phyloP scores from a whole-genome alignment of 148 eudicot genomes.

The Spergularia marina region DNA sequence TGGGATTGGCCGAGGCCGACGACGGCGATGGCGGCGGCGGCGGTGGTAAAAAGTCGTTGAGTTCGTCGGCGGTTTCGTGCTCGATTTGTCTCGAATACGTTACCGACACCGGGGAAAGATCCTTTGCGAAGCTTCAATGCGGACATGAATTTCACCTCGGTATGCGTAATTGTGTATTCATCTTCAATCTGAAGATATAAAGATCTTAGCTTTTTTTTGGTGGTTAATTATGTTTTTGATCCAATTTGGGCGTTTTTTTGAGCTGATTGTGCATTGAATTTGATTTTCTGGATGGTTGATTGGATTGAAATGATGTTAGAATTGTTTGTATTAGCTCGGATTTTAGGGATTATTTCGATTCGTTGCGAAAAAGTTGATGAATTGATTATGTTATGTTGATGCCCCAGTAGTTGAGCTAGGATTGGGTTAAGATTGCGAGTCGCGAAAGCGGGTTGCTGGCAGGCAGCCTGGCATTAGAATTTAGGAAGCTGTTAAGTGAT shows the following conservation, averaged over 20 bases:
- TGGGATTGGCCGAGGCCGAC: constrained; percentile 69
- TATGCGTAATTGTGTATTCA: constrained; percentile 26
- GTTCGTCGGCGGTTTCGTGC: constrained; percentile 47
- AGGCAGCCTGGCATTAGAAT: too few relatives aligned
- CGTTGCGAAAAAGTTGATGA: not conserved
- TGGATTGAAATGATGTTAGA: not conserved
- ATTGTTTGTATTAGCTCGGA: not conserved
- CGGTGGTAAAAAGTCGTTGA: constrained; percentile 36
- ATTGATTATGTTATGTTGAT: not conserved
- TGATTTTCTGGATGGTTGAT: not conserved
- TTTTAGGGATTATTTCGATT: not conserved
- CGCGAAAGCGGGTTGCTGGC: too few relatives aligned
- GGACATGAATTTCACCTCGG: constrained; percentile 95
- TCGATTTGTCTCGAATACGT: constrained; percentile 86
- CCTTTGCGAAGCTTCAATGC: constrained; percentile 92
- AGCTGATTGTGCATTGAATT: not conserved
- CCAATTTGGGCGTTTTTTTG: not conserved
- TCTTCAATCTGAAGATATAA: not conserved
- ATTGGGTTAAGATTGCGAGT: not conserved
- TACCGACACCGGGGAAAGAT: constrained; percentile 64
- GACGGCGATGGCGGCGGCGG: constrained; percentile 39
- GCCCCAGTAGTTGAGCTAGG: constrained; percentile 2
- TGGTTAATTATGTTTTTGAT: not conserved
- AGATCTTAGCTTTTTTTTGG: constrained; percentile 9
- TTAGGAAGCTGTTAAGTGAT: too few relatives aligned